Evolutionary conservation across 176 grass and related monocot species (phyloP).

Genomic region (Lolium rigidum): DNA sequence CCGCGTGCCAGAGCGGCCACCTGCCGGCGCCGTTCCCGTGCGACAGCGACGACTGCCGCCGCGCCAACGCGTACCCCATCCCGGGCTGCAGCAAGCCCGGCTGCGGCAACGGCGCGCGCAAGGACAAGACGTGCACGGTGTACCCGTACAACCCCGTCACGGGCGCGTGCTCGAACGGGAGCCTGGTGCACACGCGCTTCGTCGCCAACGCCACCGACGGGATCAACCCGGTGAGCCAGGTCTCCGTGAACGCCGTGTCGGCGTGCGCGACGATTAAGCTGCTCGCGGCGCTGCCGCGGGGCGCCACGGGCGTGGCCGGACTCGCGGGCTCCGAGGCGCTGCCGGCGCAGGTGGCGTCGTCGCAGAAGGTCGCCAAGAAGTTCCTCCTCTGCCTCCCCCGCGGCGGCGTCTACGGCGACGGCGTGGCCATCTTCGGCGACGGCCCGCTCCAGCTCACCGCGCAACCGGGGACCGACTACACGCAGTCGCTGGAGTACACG

Average conservation of each 20-base stretch:
- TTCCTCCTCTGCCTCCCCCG: slow-evolving; percentile 63
- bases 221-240: slow-evolving; percentile 37
- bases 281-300: slow-evolving; percentile 21
- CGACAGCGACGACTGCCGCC: background rate
- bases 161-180: slow-evolving; percentile 25
- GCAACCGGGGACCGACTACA: background rate
- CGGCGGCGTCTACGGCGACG: slow-evolving; percentile 14
- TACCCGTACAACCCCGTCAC: slow-evolving; percentile 47
- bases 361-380: slow-evolving; percentile 30
- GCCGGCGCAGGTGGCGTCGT: slow-evolving; percentile 44
- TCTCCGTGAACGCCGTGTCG: background rate
- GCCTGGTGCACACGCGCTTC: slow-evolving; percentile 31
- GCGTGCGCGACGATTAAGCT: slow-evolving; percentile 35
- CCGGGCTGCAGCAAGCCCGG: slow-evolving; percentile 14
- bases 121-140: slow-evolving; percentile 27
- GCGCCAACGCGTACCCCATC: slow-evolving; percentile 6
- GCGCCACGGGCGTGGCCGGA: slow-evolving; percentile 47
- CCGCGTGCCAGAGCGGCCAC: slow-evolving; percentile 34
- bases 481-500: slow-evolving; percentile 27
- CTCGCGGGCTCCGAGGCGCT: slow-evolving; percentile 38
- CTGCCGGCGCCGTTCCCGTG: background rate
- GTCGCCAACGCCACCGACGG: slow-evolving; percentile 57
- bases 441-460: background rate
- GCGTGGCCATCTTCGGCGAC: slow-evolving; percentile 49
- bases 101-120: background rate